Evolutionary conservation across 257 asterid species (phyloP).

Genomic region (Nicotiana knightiana): DNA sequence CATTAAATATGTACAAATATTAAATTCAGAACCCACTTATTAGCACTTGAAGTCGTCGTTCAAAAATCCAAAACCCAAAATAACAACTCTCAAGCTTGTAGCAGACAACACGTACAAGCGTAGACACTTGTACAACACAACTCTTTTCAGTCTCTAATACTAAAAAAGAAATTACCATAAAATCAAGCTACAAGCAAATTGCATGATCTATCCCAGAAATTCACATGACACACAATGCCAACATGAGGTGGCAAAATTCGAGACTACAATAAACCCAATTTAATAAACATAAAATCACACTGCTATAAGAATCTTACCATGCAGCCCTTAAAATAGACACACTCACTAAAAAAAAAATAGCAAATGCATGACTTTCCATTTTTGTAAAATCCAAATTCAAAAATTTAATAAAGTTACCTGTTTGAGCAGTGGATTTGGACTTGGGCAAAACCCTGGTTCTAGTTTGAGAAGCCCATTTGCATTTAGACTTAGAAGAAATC

Average conservation of each 20-base stretch:
- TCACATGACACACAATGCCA: not conserved
- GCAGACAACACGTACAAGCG: not conserved
- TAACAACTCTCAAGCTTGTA: not conserved
- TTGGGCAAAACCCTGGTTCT: not conserved
- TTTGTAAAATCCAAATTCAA: not conserved
- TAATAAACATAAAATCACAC: not conserved
- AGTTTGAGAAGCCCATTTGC: not conserved
- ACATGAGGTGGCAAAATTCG: not conserved
- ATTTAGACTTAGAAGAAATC: not conserved
- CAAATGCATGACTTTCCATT: not conserved
- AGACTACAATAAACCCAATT: not conserved
- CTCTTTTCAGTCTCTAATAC: not conserved
- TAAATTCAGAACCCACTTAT: too few species aligned
- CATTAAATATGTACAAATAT: too few species aligned
- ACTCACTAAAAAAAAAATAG: not conserved
- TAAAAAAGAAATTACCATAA: not conserved
- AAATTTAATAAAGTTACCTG: not conserved
- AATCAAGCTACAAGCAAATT: not conserved
- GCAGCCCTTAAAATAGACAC: not conserved
- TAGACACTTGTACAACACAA: not conserved
- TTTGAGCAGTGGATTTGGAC: conserved; percentile 1
- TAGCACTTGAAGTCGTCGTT: too few species aligned
- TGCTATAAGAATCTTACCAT: not conserved
- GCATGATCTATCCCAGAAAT: not conserved
- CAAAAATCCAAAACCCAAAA: too few species aligned